Evolutionary conservation across 495 filamentous ascomycete species (phyloP), one percentile per base, ranked within the genome.

Genomic region (Penicillium cataractarum): DNA sequence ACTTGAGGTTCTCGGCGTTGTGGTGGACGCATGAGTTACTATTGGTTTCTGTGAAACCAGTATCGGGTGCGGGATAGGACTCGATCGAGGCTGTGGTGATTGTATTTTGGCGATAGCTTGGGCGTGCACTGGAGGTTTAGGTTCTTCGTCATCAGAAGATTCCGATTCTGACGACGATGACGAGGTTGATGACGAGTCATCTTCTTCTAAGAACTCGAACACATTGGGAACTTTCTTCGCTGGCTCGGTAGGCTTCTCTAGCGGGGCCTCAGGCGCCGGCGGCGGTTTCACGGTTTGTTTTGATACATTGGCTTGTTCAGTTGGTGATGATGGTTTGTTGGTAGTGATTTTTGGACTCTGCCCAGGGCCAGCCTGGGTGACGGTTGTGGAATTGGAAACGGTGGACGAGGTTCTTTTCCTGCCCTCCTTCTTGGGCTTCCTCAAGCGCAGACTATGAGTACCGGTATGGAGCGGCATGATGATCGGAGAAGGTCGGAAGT

Each of bases 171-270:
- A 69, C 21, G 65, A 68, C 12, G 66, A 64, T 19, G 70, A 63
- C 2, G 69, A 65, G 5, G 46, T 29, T 5, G 22, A 52, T 9
- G 49, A 19, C 3, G 12, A 19, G 26, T 70, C 69, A 33, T 70
- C 65, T 17, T 70, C 55, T 9, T 80, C 74, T 0, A 82, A 70
- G 31, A 74, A 82, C 49, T 82, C 72, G 62, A 82, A 82, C 9
- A 82, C 79, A 63, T 80, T 74, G 6, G 75, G 76, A 17, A 64
- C 57, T 24, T 67, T 72, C 24, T 66, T 69, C 15, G 67, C 54
- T 6, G 70, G 48, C 40, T 65, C 71, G 12, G 55, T 50, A 0
- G 68, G 21, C 52, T 70, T 72, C 26, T 32, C 44, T 3, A 32
- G 40, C 33, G 55, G 40, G 19, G 54, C 35, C 51, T 57, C 57